Evolutionary conservation across 148 eudicot species (phyloP).

Genomic region (Rheum nobile): DNA sequence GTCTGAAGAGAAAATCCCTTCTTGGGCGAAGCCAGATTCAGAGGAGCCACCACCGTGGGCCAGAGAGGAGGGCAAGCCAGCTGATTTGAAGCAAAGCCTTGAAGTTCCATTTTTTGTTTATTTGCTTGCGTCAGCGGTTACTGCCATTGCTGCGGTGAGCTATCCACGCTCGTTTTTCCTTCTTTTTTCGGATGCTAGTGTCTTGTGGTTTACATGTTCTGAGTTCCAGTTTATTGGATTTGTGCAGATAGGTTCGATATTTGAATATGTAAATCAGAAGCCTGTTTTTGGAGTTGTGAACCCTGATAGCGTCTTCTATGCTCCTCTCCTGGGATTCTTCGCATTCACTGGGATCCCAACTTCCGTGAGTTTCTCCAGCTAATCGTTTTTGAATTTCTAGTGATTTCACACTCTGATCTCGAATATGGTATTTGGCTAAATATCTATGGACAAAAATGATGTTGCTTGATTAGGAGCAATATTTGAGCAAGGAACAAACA

Average conservation of each 20-base stretch:
- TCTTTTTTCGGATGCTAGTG: not conserved
- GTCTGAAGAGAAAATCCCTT: slow-evolving; percentile 46
- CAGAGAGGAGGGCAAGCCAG: slow-evolving; percentile 34
- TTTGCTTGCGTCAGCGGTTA: slow-evolving; percentile 84
- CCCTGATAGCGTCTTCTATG: slow-evolving; percentile 76
- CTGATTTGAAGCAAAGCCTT: slow-evolving; percentile 24
- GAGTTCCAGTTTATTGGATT: not conserved
- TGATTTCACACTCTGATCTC: not conserved
- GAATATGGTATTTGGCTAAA: too few species aligned
- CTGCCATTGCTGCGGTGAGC: slow-evolving; percentile 90
- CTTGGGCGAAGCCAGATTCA: slow-evolving; percentile 80
- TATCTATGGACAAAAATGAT: not conserved
- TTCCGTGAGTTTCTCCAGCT: slow-evolving; percentile 38
- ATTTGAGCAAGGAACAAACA: not conserved
- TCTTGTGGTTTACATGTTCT: not conserved
- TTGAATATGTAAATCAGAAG: slow-evolving; percentile 70
- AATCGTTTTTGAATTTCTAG: not conserved
- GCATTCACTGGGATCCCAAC: slow-evolving; percentile 83
- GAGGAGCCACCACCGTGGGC: slow-evolving; percentile 99
- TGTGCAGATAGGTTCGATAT: slow-evolving; percentile 70
- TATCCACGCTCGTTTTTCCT: not conserved
- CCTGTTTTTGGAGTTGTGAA: slow-evolving; percentile 81
- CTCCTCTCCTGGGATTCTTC: slow-evolving; percentile 87
- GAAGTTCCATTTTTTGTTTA: slow-evolving; percentile 69
- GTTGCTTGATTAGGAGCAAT: not conserved